Evolutionary conservation across 345 rosid genomes (phyloP).

Genomic region (Noccaea bulbosa): DNA sequence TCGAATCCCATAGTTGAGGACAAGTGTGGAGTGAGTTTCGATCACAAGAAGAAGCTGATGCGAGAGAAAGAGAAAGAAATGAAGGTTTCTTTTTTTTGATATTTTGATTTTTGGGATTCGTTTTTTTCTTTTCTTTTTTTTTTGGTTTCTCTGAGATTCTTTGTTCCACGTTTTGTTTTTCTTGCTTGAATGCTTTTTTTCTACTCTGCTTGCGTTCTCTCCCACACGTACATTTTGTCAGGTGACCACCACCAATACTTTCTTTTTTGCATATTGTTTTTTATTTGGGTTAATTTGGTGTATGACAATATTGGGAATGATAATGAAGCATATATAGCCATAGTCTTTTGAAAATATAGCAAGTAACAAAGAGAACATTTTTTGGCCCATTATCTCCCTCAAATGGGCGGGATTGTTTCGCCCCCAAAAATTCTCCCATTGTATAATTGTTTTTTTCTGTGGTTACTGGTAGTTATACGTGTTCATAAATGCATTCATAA

Average conservation of each 20-base stretch:
- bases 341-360: no score
- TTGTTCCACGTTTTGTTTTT: slow-evolving; percentile 11
- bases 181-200: slow-evolving; percentile 12
- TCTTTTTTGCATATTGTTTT: not conserved
- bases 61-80: not conserved
- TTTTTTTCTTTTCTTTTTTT: not conserved
- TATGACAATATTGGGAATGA: no score
- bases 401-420: no score
- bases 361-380: no score
- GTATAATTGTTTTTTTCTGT: no score
- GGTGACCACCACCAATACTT: slow-evolving; percentile 29
- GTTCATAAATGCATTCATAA: no score
- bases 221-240: slow-evolving; percentile 41
- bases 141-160: slow-evolving; percentile 15
- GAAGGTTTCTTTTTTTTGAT: not conserved
- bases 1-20: slow-evolving; percentile 37
- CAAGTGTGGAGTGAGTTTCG: slow-evolving; percentile 14
- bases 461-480: no score
- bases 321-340: no score
- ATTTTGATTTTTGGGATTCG: slow-evolving; percentile 32
- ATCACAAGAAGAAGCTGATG: slow-evolving; percentile 26
- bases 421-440: no score
- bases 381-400: no score
- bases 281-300: no score
- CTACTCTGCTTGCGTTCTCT: slow-evolving; percentile 32